Conservation (phyloP, 2,329 filamentous ascomycete species). For the Penicillium sclerotigenum region DNA sequence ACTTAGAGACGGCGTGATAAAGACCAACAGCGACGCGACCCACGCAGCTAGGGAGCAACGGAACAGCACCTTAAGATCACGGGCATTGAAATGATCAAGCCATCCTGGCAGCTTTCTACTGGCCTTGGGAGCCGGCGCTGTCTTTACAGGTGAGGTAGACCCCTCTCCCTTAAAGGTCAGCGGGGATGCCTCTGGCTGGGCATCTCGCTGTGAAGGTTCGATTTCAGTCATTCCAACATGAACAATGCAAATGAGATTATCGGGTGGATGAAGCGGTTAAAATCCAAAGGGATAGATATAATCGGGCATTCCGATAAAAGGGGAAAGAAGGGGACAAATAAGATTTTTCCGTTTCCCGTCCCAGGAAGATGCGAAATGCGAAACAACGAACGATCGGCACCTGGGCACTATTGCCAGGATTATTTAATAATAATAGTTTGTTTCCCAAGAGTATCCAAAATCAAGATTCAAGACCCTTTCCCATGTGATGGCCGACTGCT, state of each 20-base stretch:
- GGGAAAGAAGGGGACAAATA: neutral
- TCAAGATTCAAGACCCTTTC: too few species aligned
- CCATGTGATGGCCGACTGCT: neutral
- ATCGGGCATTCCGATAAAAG: conserved; percentile 1
- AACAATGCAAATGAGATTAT: neutral
- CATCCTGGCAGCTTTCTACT: conserved; percentile 25
- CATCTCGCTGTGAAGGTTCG: conserved; percentile 10
- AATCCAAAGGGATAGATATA: neutral
- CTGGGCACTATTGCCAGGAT: conserved; percentile 15
- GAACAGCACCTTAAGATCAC: conserved; percentile 48
- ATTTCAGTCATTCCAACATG: conserved; percentile 1
- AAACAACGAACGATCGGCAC: conserved; percentile 13
- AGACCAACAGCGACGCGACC: conserved; percentile 47
- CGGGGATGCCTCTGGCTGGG: neutral
- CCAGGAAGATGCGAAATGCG: neutral
- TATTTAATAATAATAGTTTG: conserved; percentile 9
- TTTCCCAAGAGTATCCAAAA: too few species aligned
- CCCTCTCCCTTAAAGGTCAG: conserved; percentile 8
- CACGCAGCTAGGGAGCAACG: conserved; percentile 49
- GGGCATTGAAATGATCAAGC: conserved; percentile 47
- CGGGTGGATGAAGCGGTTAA: neutral
- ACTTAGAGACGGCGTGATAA: conserved; percentile 45
- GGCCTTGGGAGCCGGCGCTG: conserved; percentile 1
- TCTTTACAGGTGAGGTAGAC: conserved; percentile 5
- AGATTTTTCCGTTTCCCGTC: neutral